phyloP scores from a whole-genome alignment of 495 filamentous ascomycete species.

The Lasiosphaeria hispida region DNA sequence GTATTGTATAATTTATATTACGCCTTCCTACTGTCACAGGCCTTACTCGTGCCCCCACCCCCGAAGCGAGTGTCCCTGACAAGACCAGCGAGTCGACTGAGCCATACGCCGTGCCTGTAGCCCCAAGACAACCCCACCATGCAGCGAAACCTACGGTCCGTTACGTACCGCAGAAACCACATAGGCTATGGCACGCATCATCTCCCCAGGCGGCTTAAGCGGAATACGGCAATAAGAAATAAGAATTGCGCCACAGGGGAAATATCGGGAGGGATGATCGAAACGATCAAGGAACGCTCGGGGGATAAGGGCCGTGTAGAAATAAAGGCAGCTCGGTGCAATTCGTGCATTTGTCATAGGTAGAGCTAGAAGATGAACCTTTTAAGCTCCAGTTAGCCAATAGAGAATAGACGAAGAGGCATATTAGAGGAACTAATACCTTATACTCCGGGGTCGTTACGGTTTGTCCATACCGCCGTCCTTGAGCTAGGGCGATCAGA shows the following conservation, averaged over 20 bases:
- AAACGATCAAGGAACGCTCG: constrained; percentile 8
- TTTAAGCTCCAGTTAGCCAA: constrained; percentile 8
- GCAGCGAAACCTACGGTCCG: too few species aligned
- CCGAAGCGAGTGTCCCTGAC: too few species aligned
- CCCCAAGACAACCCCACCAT: too few species aligned
- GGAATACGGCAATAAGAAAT: constrained; percentile 9
- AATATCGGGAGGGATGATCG: constrained; percentile 3
- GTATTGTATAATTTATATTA: too few species aligned
- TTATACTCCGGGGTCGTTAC: constrained; percentile 1
- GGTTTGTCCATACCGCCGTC: background rate
- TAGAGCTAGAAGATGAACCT: constrained; percentile 8
- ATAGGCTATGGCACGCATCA: background rate
- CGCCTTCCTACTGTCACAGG: too few species aligned
- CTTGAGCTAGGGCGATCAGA: constrained; percentile 7
- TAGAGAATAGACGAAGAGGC: background rate
- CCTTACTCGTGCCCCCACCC: too few species aligned
- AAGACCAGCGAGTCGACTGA: too few species aligned
- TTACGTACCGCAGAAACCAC: constrained; percentile 3
- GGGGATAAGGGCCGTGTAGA: constrained; percentile 6
- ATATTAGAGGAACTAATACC: constrained; percentile 2
- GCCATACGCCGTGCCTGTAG: too few species aligned
- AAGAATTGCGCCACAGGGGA: background rate
- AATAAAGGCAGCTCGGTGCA: constrained; percentile 8
- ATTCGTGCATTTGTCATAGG: constrained; percentile 1
- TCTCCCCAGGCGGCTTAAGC: background rate